A percentile compares a stretch with the other conserved stretches of the same genome.
These are phyloP conservation scores for Fonsecaea erecta DNA, from an alignment of 2,329 filamentous ascomycete genomes.

Conservation along the genomic window DNA sequence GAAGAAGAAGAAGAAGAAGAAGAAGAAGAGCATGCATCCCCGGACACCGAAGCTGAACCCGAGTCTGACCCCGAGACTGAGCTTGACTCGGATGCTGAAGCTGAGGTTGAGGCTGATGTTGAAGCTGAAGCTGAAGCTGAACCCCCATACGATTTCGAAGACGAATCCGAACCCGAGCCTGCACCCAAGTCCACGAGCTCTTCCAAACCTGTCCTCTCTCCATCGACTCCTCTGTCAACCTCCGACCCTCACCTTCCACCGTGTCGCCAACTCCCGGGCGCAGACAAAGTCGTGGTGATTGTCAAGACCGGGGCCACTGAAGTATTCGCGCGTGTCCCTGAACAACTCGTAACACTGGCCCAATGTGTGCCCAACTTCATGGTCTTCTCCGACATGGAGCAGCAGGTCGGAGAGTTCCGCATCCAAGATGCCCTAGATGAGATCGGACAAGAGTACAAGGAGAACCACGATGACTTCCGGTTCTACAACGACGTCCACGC, in stretches of 20 bases:
- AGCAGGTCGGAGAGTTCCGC: slow-evolving; percentile 41
- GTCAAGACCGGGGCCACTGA: slow-evolving; percentile 65
- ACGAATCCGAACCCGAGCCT: not conserved
- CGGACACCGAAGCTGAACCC: not conserved
- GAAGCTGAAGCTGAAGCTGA: not conserved
- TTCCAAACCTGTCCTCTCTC: not conserved
- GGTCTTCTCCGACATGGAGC: slow-evolving; percentile 47
- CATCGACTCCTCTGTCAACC: not conserved
- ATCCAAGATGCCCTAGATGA: slow-evolving; percentile 44
- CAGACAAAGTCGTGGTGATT: slow-evolving; percentile 45
- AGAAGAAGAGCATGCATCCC: not conserved
- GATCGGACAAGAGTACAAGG: slow-evolving; percentile 48
- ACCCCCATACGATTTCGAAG: not conserved
- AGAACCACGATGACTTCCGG: slow-evolving; percentile 57
- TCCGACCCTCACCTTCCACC: slow-evolving; percentile 14
- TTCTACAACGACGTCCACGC: slow-evolving; percentile 40
- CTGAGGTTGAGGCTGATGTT: not conserved
- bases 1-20: slow-evolving; percentile 1
- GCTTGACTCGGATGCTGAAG: not conserved
- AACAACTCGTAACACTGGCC: slow-evolving; percentile 59
- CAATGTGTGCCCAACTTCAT: slow-evolving; percentile 58
- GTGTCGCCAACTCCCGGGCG: slow-evolving; percentile 30
- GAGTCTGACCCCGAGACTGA: not conserved
- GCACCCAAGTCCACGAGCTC: slow-evolving; percentile 5
- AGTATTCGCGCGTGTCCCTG: slow-evolving; percentile 57